A percentile compares a stretch with the other conserved stretches of the same genome.
phyloP scores from a whole-genome alignment of 2,329 filamentous ascomycete species.

The Torrubiella hemipterigena region DNA sequence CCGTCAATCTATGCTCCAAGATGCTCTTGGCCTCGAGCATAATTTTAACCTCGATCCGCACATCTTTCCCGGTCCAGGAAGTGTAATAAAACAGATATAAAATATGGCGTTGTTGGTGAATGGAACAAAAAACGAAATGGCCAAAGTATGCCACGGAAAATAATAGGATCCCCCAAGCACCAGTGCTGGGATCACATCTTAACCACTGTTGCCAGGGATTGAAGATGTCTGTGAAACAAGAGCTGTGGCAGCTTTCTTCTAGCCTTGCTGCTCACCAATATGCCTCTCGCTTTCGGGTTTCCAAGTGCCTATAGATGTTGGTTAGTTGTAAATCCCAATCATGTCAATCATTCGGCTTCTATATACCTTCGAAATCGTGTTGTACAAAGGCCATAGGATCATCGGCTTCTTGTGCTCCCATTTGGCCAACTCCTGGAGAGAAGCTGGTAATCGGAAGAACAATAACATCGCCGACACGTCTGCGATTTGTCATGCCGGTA shows the following conservation, averaged over 20 bases:
- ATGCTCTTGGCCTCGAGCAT: too few species aligned
- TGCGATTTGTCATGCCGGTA: constrained; percentile 70
- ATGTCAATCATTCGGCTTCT: constrained; percentile 12
- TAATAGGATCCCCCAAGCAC: too few species aligned
- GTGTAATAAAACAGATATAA: too few species aligned
- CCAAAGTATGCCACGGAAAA: not conserved
- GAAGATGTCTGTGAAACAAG: too few species aligned
- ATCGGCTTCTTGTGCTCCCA: constrained; percentile 79
- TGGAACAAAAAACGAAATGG: not conserved
- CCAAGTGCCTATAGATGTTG: constrained; percentile 51
- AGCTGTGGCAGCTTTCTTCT: too few species aligned
- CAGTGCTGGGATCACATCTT: too few species aligned
- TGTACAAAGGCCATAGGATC: constrained; percentile 97
- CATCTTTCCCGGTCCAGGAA: too few species aligned
- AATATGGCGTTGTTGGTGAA: not conserved
- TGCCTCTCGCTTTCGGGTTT: constrained; percentile 62
- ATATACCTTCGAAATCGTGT: constrained; percentile 93
- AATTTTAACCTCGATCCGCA: too few species aligned
- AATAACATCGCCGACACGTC: constrained; percentile 86
- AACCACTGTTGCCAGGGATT: too few species aligned
- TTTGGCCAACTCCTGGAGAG: constrained; percentile 86
- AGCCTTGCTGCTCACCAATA: constrained; percentile 40
- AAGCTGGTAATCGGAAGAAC: constrained; percentile 95
- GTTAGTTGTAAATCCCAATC: not conserved
- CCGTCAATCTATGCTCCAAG: too few species aligned